A percentile compares a stretch with the other conserved stretches of the same genome.
Evolutionary conservation across 2,329 filamentous ascomycete species (phyloP).

Genomic region (Phyllachora maydis): DNA sequence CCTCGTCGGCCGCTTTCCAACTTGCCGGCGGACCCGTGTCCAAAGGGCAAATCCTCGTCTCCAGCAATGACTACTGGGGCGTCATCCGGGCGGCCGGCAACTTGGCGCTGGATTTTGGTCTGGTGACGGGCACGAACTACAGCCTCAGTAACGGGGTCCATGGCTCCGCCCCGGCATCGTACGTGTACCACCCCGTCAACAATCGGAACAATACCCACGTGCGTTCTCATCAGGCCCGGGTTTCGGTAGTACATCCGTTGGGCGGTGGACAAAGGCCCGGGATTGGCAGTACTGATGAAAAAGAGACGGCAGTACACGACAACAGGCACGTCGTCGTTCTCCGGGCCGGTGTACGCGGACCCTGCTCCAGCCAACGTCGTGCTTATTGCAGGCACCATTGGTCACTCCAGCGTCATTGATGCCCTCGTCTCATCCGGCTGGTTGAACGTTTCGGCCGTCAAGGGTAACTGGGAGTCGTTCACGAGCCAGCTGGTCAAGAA

Average conservation of each 20-base stretch:
- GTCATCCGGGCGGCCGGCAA: constrained; percentile 48
- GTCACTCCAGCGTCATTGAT: constrained; percentile 40
- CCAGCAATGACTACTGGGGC: constrained; percentile 40
- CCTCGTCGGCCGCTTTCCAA: constrained; percentile 10
- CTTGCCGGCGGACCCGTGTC: constrained; percentile 14
- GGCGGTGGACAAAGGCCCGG: neutral
- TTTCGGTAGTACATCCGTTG: neutral
- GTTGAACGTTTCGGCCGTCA: constrained; percentile 32
- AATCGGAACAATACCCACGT: constrained; percentile 25
- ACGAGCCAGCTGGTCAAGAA: constrained; percentile 33
- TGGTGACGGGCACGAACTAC: constrained; percentile 46
- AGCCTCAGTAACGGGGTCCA: constrained; percentile 28
- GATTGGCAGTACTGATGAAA: constrained; percentile 1
- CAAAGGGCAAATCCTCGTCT: constrained; percentile 30
- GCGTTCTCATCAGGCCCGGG: constrained; percentile 7
- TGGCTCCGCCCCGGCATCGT: constrained; percentile 14
- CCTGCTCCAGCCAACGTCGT: constrained; percentile 26
- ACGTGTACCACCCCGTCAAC: constrained; percentile 20
- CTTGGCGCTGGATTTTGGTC: constrained; percentile 46
- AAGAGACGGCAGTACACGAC: constrained; percentile 23
- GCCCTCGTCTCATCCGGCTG: constrained; percentile 29
- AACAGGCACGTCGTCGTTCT: constrained; percentile 17
- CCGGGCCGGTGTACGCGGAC: constrained; percentile 20
- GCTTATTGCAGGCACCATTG: constrained; percentile 50
- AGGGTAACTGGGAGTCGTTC: constrained; percentile 52